Evolutionary conservation across 306 rosid species (phyloP), one percentile per base, ranked within the genome.

Genomic region (Quercus bicolor): DNA sequence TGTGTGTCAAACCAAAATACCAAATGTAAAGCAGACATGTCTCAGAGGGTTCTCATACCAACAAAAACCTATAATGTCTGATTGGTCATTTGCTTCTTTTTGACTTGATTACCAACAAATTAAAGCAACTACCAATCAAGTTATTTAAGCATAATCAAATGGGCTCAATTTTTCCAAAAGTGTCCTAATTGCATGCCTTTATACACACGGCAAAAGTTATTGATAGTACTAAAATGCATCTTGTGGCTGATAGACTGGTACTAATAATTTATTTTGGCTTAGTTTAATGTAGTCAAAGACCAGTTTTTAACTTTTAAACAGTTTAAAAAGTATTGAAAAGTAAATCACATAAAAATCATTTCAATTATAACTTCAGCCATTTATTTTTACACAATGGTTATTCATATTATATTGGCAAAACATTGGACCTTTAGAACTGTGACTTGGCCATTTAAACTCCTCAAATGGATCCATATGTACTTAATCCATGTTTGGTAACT

Each of bases 61-160:
- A 13, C 68, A 72, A 81, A 81, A 75, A 68, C 48, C 76, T 73
- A 79, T 80, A 43, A 43, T 51, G 70, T 40, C 55, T 64, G 78
- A 64, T 85, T 20, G 61, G 78, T 34, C 74, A 79, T 64, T 62
- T 77, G 61, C 18, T 76, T 56, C 75, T 65, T 87, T 87, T 84
- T 87, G 82, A 87, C 84, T 80, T 64, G 75, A 74, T 81, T 34
- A 31, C 80, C 73, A 84, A 84, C 81, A 45, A 26, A 40, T 40
- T 40, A 60, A 61, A 79, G 66, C 80, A 64, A 51, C 73, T 75
- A 53, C 48, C 64, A 66, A 53, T 82, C 75, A 68, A 74, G 64
- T 68, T 81, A 48, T 48, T 48, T 48, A 34, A 61, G 55, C 21
- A 82, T 82, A 45, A 82, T 65, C 81, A 72, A 68, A 69, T 43